Base-by-base conservation (phyloP, 495 filamentous ascomycete species). In the Penicillium bialowiezense region DNA sequence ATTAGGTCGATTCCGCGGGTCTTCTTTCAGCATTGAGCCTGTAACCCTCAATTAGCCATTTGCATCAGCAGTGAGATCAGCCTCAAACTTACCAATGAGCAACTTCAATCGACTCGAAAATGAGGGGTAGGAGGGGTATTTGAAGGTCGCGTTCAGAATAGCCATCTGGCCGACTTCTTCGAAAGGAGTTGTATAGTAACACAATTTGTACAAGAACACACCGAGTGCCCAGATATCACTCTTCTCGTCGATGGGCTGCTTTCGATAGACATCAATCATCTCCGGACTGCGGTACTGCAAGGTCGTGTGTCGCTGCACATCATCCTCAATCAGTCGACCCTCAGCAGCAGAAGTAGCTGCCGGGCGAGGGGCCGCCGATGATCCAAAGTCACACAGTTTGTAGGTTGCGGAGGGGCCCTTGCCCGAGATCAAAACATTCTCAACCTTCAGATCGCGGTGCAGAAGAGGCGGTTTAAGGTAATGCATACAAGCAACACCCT, bases 131-230 rank as follows among this genome's bases (percentile, higher is more conserved):
- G 76, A 74, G 17, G 95, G 95, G 64, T 87, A 97, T 64, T 89
- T 93, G 81, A 88, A 98, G 59, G 81, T 95, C 33, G 95, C 93
- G 62, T 97, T 97, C 33, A 98, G 74, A 55, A 98, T 98, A n/a
- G 93, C 93, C 70, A 97, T 89, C 71, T 96, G 91, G 15, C 93
- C 93, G 56, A 93, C 88, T 47, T 97, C 95, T 69, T 98, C 93
- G 60, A 98, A 98, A 3, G 93, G 93, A 7, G 93, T 98, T 21
- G 95, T 98, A 73, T 97, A 98, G 73, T 97, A 98, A 73, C 93
- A 98, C 44, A 98, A 78, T 75, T 98, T 98, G 75, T 97, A 98
- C 40, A 98, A 74, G 39, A 98, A 75, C 24, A 98, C 93, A 12
- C 93, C 93, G 32, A 98, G 75, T 1, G 93, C 93, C 93, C 93